Evolutionary conservation across 768 basidiomycete genomes (phyloP).

Genomic region (Auriscalpium orientale): DNA sequence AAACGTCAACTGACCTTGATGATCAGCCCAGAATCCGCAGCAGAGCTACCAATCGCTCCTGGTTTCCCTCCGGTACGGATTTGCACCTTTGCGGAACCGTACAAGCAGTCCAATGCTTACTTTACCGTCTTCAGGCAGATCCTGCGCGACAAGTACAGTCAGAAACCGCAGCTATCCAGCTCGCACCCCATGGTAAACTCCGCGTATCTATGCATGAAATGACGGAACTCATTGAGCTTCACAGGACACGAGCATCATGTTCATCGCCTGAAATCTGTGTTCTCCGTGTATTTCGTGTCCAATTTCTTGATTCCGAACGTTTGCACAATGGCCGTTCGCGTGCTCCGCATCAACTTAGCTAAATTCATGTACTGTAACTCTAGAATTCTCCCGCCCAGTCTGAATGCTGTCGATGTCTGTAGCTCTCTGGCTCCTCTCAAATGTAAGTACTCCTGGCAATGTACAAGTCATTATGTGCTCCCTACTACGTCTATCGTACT

Average conservation of each 20-base stretch:
- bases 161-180: conserved; percentile 65
- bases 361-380: too few species aligned
- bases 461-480: too few species aligned
- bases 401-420: too few species aligned
- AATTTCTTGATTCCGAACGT: too few species aligned
- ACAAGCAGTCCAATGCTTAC: too few species aligned
- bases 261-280: not conserved
- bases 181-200: conserved; percentile 60
- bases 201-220: not conserved
- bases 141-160: conserved; percentile 52
- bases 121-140: conserved; percentile 33
- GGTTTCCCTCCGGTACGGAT: conserved; percentile 41
- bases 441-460: too few species aligned
- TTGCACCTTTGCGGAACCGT: not conserved
- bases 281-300: not conserved
- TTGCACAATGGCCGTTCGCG: too few species aligned
- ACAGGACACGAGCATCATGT: conserved; percentile 21
- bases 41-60: conserved; percentile 65
- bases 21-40: conserved; percentile 36
- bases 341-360: too few species aligned
- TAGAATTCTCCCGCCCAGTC: too few species aligned
- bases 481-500: not conserved
- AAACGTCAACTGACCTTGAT: not conserved
- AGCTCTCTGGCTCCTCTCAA: too few species aligned
- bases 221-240: not conserved